Base-by-base conservation (phyloP, 2,329 filamentous ascomycete genomes). In the Aspergillus sp. region DNA sequence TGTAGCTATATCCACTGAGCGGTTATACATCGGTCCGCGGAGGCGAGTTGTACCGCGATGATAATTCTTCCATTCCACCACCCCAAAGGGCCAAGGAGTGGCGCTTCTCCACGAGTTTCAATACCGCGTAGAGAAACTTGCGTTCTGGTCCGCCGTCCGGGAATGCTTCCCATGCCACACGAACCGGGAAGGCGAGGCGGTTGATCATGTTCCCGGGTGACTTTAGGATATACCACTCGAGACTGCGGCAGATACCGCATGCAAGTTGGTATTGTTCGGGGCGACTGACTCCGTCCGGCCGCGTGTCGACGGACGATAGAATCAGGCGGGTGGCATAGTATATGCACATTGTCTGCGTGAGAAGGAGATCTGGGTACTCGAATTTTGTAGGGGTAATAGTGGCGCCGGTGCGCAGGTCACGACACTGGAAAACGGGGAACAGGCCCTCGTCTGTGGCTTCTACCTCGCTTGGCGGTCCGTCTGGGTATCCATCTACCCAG, bases 201-300 rank as follows among this genome's bases (percentile, higher is more conserved):
- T 77, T 77, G 52, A 77, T 77, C 75, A 77, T 77, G 56, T 77
- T 77, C 1, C 75, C 75, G 0, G 74, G 74, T 0, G 75, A 70
- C 0, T 67, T 75, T 4, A 72, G 62, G 9, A 77, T 72, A 57
- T 77, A 77, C 63, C 68, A 77, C 55, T 77, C 73, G 15, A 76
- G 60, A 31, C 71, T 71, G 23, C 75, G 74, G 53, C 72, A 76
- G 55, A 77, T 77, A 3, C 71, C 71, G 46, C 75, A 77, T 2
- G 68, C 75, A 8, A 77, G 59, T 4, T 67, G 68, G 31, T 77
- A 77, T 55, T 76, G 73, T 50, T 77, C 70, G 17, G 66, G 48
- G 2, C 71, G 69, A 0, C 69, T 68, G 9, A 77, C 68, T 1
- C 72, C 65, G 17, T 72, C 74, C 6, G 72, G 70, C 22, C 75